Evolutionary conservation across 352 stramenopile species (phyloP).

Genomic region (Pythium phragmiticola): DNA sequence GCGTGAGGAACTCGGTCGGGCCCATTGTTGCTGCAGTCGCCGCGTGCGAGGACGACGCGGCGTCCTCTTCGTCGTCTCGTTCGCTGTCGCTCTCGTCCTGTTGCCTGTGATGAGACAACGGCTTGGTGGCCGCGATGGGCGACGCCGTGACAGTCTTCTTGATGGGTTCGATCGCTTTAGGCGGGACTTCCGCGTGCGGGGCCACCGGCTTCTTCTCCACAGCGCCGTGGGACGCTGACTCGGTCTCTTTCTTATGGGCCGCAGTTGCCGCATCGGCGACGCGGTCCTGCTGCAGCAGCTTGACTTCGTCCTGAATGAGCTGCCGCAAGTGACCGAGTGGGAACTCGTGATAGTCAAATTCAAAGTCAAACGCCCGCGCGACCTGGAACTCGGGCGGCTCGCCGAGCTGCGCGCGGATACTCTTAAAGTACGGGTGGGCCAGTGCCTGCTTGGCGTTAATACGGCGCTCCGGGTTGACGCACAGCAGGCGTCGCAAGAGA

Average conservation of each 20-base stretch:
- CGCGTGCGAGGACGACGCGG: background rate
- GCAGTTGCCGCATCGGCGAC: slow-evolving; percentile 1
- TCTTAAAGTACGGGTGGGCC: slow-evolving; percentile 90
- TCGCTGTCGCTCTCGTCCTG: slow-evolving; percentile 28
- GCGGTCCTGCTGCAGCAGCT: slow-evolving; percentile 56
- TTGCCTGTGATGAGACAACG: slow-evolving; percentile 15
- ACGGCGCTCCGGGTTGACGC: slow-evolving; percentile 90
- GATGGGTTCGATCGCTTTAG: slow-evolving; percentile 9
- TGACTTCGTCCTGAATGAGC: slow-evolving; percentile 79
- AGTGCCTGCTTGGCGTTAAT: slow-evolving; percentile 89
- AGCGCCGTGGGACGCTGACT: background rate
- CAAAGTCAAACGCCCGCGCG: slow-evolving; percentile 73
- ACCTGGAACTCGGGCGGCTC: slow-evolving; percentile 69
- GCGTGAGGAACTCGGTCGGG: slow-evolving; percentile 13
- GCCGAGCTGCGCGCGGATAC: slow-evolving; percentile 62
- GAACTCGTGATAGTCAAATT: slow-evolving; percentile 80
- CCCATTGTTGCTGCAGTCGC: background rate
- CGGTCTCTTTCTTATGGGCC: slow-evolving; percentile 6
- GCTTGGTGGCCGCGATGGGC: slow-evolving; percentile 7
- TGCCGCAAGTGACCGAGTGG: slow-evolving; percentile 53
- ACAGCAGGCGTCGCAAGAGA: slow-evolving; percentile 64
- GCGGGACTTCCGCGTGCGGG: slow-evolving; percentile 9
- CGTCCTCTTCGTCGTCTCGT: slow-evolving; percentile 2
- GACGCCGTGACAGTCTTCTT: slow-evolving; percentile 21
- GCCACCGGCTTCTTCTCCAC: slow-evolving; percentile 5